These are phyloP conservation scores for Planoprotostelium fungivorum DNA, from an alignment of 78 protist genomes.

Conservation along the genomic window DNA sequence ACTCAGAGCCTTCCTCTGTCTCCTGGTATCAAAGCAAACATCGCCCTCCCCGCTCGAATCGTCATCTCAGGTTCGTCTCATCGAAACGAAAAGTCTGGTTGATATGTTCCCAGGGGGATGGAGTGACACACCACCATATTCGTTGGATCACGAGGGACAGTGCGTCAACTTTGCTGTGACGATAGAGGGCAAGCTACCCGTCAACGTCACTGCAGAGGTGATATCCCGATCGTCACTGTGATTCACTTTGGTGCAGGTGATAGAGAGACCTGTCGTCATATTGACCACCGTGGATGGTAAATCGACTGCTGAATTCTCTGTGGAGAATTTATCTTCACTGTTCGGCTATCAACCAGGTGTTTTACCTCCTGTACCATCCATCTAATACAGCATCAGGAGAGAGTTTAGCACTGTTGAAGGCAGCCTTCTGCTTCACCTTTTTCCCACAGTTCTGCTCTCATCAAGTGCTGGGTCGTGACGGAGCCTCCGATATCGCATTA, in stretches of 20 bases:
- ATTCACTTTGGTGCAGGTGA: background rate
- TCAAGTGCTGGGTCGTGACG: background rate
- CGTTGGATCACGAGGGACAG: constrained; percentile 47
- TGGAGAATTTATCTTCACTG: constrained; percentile 12
- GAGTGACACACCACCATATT: constrained; percentile 53
- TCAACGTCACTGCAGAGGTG: constrained; percentile 10
- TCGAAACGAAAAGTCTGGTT: background rate
- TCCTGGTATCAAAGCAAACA: background rate
- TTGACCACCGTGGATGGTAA: constrained; percentile 11
- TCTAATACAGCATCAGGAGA: background rate
- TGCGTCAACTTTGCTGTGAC: constrained; percentile 31
- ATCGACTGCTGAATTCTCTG: constrained; percentile 9
- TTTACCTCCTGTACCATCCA: too few relatives aligned
- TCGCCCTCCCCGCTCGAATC: constrained; percentile 29
- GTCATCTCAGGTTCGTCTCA: background rate
- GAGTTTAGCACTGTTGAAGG: background rate
- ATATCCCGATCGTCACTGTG: background rate
- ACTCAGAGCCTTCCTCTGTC: background rate
- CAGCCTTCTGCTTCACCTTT: background rate
- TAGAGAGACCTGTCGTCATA: background rate
- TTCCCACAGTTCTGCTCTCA: background rate
- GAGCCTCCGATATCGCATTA: background rate
- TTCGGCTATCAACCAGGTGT: too few relatives aligned
- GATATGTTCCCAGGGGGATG: constrained; percentile 29
- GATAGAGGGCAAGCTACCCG: constrained; percentile 11